These are phyloP conservation scores for Vitellaria paradoxa DNA, from an alignment of 179 eudicot species.

Conservation along the genomic window DNA sequence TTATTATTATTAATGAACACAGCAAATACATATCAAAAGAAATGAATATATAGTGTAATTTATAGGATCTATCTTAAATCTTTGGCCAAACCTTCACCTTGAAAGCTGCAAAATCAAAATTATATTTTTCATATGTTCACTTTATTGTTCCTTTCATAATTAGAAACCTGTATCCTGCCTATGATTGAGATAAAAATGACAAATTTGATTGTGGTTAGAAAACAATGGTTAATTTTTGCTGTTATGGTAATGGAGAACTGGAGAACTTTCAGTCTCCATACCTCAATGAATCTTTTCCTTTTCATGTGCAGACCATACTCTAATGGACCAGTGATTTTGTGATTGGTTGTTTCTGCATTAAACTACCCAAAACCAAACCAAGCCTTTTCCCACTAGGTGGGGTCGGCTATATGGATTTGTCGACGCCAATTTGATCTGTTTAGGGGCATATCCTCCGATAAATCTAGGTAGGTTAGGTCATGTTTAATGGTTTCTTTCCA, in stretches of 20 bases:
- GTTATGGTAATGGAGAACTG: not conserved
- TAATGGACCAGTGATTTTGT: not conserved
- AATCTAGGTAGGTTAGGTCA: too few relatives aligned
- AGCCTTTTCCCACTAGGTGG: too few relatives aligned
- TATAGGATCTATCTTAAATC: not conserved
- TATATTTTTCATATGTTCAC: not conserved
- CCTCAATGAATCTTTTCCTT: not conserved
- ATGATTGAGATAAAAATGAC: not conserved
- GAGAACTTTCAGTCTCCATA: not conserved
- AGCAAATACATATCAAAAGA: not conserved
- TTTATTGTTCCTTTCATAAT: not conserved
- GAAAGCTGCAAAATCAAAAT: not conserved
- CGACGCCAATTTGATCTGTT: too few relatives aligned
- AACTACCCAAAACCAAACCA: too few relatives aligned
- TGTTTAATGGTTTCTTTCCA: too few relatives aligned
- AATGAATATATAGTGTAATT: not conserved
- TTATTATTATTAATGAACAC: too few relatives aligned
- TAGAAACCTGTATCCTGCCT: not conserved
- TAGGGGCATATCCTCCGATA: too few relatives aligned
- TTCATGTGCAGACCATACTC: not conserved
- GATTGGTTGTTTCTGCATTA: not conserved
- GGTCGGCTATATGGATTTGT: too few relatives aligned
- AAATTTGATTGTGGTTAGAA: not conserved
- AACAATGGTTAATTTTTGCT: not conserved
- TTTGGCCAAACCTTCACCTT: not conserved